Evolutionary conservation across 805 yeast genomes (phyloP).

Genomic region (Cyberlindnera galapagoensis): DNA sequence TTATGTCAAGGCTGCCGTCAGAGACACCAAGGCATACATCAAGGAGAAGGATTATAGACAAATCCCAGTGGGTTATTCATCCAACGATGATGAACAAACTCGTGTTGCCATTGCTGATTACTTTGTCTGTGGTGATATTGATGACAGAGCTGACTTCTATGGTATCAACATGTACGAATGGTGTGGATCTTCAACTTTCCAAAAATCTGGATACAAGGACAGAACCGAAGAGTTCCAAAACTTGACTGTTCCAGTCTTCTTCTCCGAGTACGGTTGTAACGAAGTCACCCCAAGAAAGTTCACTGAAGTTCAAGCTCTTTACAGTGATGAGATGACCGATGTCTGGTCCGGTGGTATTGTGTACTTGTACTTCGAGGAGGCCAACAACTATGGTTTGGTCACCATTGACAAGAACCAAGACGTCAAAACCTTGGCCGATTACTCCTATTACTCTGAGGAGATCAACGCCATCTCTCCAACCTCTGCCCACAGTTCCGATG

Average conservation of each 20-base stretch:
- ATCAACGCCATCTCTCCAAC: constrained; percentile 51
- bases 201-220: constrained; percentile 55
- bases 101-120: constrained; percentile 67
- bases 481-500: constrained; percentile 33
- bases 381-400: constrained; percentile 71
- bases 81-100: constrained; percentile 66
- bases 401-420: constrained; percentile 32
- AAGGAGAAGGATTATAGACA: constrained; percentile 51
- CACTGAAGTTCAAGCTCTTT: constrained; percentile 63
- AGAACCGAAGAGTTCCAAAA: constrained; percentile 60
- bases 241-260: constrained; percentile 66
- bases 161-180: constrained; percentile 89
- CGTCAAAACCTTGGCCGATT: constrained; percentile 59
- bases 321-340: constrained; percentile 63
- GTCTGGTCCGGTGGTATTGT: constrained; percentile 91
- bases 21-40: constrained; percentile 71
- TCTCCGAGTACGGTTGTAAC: constrained; percentile 83
- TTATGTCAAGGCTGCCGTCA: constrained; percentile 75
- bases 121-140: constrained; percentile 67
- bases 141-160: constrained; percentile 68
- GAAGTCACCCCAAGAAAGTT: constrained; percentile 61
- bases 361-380: constrained; percentile 77
- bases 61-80: constrained; percentile 79
- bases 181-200: constrained; percentile 65
- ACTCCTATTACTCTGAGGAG: constrained; percentile 53